These are phyloP conservation scores for Uromyces viciae-fabae DNA, from an alignment of 1,284 basidiomycete genomes.

Conservation along the genomic window DNA sequence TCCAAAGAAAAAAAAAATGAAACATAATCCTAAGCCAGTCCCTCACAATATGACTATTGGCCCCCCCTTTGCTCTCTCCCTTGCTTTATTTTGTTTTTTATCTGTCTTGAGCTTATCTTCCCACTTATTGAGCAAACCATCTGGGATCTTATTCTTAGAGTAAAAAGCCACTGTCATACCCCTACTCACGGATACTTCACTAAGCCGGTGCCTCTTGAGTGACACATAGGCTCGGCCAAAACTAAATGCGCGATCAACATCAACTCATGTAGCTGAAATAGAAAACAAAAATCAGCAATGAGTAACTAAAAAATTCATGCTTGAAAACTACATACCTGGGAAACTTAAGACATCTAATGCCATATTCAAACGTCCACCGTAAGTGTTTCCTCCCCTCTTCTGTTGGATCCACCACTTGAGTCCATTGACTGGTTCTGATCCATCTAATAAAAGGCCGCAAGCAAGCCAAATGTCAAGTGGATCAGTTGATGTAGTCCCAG, in stretches of 20 bases:
- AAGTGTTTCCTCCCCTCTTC: not conserved
- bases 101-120: too few species aligned
- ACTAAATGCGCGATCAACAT: not conserved
- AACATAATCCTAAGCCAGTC: too few species aligned
- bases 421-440: not conserved
- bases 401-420: not conserved
- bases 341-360: slow-evolving; percentile 5
- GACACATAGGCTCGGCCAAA: not conserved
- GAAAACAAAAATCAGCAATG: not conserved
- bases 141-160: too few species aligned
- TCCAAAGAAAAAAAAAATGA: too few species aligned
- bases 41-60: too few species aligned
- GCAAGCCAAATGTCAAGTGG: slow-evolving; percentile 5
- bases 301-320: not conserved
- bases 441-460: not conserved
- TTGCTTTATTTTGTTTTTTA: too few species aligned
- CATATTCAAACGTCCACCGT: not conserved
- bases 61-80: too few species aligned
- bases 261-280: not conserved
- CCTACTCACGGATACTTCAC: too few species aligned
- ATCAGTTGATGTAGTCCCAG: not conserved
- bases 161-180: too few species aligned
- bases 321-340: slow-evolving; percentile 1
- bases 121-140: too few species aligned
- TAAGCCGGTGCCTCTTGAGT: too few species aligned